phyloP scores from a whole-genome alignment of 257 asterid species.

The Nicotiana tomentosiformis region DNA sequence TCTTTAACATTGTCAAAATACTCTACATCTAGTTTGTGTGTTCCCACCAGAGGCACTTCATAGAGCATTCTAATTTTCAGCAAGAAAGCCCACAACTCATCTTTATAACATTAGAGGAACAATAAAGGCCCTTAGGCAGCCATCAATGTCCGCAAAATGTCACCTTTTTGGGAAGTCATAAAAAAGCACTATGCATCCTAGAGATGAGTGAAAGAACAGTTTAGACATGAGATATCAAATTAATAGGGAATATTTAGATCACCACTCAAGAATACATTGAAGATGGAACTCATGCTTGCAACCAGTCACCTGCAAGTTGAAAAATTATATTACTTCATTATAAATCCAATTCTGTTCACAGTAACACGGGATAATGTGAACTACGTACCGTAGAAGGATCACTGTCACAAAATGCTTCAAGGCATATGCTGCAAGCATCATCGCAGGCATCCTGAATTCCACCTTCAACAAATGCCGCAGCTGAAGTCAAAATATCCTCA shows the following conservation, averaged over 20 bases:
- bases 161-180: neutral
- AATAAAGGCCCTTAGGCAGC: neutral
- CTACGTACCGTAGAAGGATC: slow-evolving; percentile 71
- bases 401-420: slow-evolving; percentile 68
- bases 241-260: neutral
- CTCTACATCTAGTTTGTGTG: neutral
- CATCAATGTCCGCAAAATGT: neutral
- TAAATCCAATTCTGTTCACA: neutral
- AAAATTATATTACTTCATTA: neutral
- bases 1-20: neutral
- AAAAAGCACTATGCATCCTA: neutral
- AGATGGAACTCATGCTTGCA: slow-evolving; percentile 95
- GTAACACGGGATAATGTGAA: neutral
- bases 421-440: slow-evolving; percentile 95
- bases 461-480: slow-evolving; percentile 91
- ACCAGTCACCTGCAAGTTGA: slow-evolving; percentile 56
- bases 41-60: neutral
- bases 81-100: neutral
- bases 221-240: neutral
- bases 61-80: neutral
- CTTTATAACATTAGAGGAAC: neutral
- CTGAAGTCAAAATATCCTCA: slow-evolving; percentile 70
- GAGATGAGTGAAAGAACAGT: neutral
- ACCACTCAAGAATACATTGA: slow-evolving; percentile 92
- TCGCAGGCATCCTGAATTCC: slow-evolving; percentile 90